Conservation (phyloP, 176 grass and related monocot species). For the Carex scoparia region DNA sequence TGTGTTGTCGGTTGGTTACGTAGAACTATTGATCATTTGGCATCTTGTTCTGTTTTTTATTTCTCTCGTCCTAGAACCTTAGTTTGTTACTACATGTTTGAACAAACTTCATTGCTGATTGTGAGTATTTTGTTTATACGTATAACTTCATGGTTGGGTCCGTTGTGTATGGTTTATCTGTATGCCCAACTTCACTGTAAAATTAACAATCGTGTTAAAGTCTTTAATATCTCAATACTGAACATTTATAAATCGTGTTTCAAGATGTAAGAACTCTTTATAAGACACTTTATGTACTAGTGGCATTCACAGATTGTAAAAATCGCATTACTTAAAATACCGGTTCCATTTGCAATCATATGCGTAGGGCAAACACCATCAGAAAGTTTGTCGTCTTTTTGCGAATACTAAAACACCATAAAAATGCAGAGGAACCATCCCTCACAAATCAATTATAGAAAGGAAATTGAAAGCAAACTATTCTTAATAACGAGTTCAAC, state of each 20-base stretch:
- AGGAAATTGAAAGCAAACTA: background rate
- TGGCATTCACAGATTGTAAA: too few species aligned
- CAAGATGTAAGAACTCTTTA: too few species aligned
- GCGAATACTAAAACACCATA: background rate
- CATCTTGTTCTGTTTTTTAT: background rate
- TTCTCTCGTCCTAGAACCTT: background rate
- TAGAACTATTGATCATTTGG: background rate
- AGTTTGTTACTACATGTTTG: background rate
- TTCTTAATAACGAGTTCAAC: background rate
- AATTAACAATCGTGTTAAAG: too few species aligned
- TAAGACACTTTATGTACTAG: too few species aligned
- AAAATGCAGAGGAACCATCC: background rate
- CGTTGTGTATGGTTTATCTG: background rate
- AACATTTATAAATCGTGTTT: background rate
- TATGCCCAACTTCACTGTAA: too few species aligned
- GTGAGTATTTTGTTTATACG: background rate
- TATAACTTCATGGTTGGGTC: background rate
- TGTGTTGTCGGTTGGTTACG: background rate
- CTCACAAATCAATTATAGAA: background rate
- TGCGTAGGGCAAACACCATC: background rate
- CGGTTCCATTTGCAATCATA: background rate
- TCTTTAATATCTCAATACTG: too few species aligned
- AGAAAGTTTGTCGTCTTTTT: background rate
- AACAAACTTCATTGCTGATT: background rate
- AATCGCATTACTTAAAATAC: too few species aligned